Base-by-base conservation (phyloP, 2,329 filamentous ascomycete genomes). In the Colletotrichum musae region DNA sequence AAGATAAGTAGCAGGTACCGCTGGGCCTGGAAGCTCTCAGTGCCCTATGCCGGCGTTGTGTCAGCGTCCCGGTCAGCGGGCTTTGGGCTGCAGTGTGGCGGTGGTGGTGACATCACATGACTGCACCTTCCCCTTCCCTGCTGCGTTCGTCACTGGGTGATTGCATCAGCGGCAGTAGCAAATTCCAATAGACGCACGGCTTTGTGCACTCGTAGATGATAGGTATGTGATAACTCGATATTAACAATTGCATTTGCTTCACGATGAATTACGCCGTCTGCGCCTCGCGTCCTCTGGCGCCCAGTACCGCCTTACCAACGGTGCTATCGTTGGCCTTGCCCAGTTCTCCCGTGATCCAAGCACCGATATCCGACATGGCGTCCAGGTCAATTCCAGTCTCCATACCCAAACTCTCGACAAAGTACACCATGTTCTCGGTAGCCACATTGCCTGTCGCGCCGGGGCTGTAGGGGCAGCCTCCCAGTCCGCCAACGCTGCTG, bases 381-480 rank as follows among this genome's bases (percentile, higher is more conserved):
- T 92, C 87, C 68, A 94, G 72, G 76, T 93, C 87, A 1, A 96
- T 87, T 0, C 93, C 93, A 0, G 93, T 95, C 50, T 89, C 84
- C 81, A 93, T 89, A 0, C 94, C 94, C 63, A 94, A 78, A 70
- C 88, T 92, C 77, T 94, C 90, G 77, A 93, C 82, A 70, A 93
- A 91, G 76, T 95, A 94, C 2, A 96, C 91, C 80, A 97, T 81
- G 77, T 97, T 92, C 80, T 97, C 94, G 0, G 93, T 95, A 1
- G 93, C 91, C 13, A 95, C 93, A 77, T 97, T 97, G 1, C 94
- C 94, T 48, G 93, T 96, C 0, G 94, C 94, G 0, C 94, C 94
- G 0, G 93, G 94, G 71, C 91, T 93, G 77, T 93, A 97, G 0
- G 94, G 94, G 77, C 94, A 97, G 0, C 94, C 94, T 1, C 94